Conservation (phyloP, 2,329 filamentous ascomycete species). For the Cryphonectria carpinicola region DNA sequence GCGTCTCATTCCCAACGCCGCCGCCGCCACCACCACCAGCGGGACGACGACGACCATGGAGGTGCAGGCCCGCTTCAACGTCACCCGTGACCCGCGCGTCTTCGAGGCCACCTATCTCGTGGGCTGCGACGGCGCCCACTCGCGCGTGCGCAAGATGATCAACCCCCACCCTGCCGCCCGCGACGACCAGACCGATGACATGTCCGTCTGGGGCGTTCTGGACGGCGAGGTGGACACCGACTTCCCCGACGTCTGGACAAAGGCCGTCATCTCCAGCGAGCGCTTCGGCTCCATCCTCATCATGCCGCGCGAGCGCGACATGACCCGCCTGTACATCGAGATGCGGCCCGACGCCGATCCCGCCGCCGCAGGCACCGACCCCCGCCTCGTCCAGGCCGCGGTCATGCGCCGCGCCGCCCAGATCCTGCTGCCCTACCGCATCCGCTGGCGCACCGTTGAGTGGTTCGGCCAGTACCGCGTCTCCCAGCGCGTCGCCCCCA, state of each 20-base stretch:
- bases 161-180: slow-evolving; percentile 51
- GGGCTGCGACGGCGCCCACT: slow-evolving; percentile 64
- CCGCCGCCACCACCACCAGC: neutral
- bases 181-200: slow-evolving; percentile 55
- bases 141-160: slow-evolving; percentile 69
- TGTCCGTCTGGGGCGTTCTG: slow-evolving; percentile 68
- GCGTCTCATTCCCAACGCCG: slow-evolving; percentile 37
- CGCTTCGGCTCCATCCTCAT: slow-evolving; percentile 72
- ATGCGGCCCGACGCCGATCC: slow-evolving; percentile 50
- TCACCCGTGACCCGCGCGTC: slow-evolving; percentile 38
- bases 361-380: slow-evolving; percentile 52
- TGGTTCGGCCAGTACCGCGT: slow-evolving; percentile 78
- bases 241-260: slow-evolving; percentile 77
- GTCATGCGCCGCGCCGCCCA: slow-evolving; percentile 69
- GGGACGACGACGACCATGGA: slow-evolving; percentile 39
- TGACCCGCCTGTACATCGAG: slow-evolving; percentile 68
- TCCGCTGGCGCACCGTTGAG: slow-evolving; percentile 63
- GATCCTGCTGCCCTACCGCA: slow-evolving; percentile 61
- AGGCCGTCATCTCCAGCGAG: slow-evolving; percentile 70
- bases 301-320: slow-evolving; percentile 72
- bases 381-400: slow-evolving; percentile 56
- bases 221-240: slow-evolving; percentile 73
- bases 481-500: slow-evolving; percentile 70
- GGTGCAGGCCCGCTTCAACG: slow-evolving; percentile 46
- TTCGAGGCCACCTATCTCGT: slow-evolving; percentile 25